Evolutionary conservation across 495 filamentous ascomycete genomes (phyloP), one percentile per base, ranked within the genome.

Genomic region (Parathielavia appendiculata): DNA sequence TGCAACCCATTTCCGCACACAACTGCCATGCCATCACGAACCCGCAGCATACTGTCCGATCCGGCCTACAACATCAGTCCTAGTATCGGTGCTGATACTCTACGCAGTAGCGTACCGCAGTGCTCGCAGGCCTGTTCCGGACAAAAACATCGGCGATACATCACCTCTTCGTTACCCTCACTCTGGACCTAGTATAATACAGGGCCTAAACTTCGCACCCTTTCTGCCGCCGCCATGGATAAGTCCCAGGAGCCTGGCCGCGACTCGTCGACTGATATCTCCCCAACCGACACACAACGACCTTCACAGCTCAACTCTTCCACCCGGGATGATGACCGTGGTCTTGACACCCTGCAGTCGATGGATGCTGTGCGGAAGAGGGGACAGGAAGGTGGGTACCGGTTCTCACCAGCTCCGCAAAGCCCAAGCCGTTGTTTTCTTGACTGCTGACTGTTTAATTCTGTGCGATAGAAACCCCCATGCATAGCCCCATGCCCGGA

Each of bases 311-410:
- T 62, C 51, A 61, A 66, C 32, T 47, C 61, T 54, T 51, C 65
- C 39, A 51, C 63, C 17, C 60, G 60, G n/a, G 63, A 64, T 59
- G 72, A 75, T 44, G 70, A 74, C 19, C 54, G 57, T n/a, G 44
- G 61, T 13, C 62, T 69, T 16, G 75, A 79, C 53, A 75, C 66
- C 61, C 69, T 69, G 40, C 77, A 76, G 60, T 76, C 76, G 22
- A 73, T 73, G 6, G 80, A 80, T 52, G 78, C 76, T 19, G 67
- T 78, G 58, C 72, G 78, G 3, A 2, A 6, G 57, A 75, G 76
- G 57, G 67, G 73, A 63, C 68, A 74, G 46, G 77, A 76, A 55
- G 76, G 77, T 78, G 58, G 62, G 76, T 71, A 55, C 17, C 36
- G 36, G 20, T 19, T 38, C 38, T 57, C 40, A 13, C 38, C 26